Conservation (phyloP, 192 early-diverging fungal species). For the Linnemannia schmuckeri region DNA sequence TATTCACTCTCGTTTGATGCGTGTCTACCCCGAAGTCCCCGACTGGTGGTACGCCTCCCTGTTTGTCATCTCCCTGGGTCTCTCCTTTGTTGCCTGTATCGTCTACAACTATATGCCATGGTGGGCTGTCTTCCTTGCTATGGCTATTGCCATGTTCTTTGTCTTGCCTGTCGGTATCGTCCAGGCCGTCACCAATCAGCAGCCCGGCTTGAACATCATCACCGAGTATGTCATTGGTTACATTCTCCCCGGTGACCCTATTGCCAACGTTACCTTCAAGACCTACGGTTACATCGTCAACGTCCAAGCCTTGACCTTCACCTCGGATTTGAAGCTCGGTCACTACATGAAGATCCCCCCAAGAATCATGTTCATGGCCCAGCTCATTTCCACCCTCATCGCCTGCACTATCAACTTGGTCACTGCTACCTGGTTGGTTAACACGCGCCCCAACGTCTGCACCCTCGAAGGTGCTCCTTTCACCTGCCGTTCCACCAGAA, state of each 20-base stretch:
- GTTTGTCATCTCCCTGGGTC: conserved; percentile 43
- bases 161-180: conserved; percentile 55
- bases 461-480: conserved; percentile 54
- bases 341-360: conserved; percentile 83
- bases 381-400: conserved; percentile 69
- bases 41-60: conserved; percentile 62
- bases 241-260: conserved; percentile 65
- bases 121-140: conserved; percentile 62
- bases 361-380: conserved; percentile 70
- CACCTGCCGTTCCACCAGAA: conserved; percentile 50
- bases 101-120: conserved; percentile 58
- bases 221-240: conserved; percentile 58
- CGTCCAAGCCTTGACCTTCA: conserved; percentile 79
- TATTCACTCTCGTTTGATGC: conserved; percentile 75
- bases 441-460: conserved; percentile 54
- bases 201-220: conserved; percentile 66
- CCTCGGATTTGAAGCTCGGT: conserved; percentile 79
- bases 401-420: conserved; percentile 56
- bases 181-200: conserved; percentile 67
- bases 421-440: conserved; percentile 39
- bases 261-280: conserved; percentile 73
- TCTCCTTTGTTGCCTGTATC: conserved; percentile 43
- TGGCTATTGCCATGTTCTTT: conserved; percentile 46
- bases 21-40: conserved; percentile 66
- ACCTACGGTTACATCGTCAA: conserved; percentile 68